Evolutionary conservation across 1,139 yeast genomes (phyloP), one percentile per base, ranked within the genome.

Genomic region (Eremothecium coryli): DNA sequence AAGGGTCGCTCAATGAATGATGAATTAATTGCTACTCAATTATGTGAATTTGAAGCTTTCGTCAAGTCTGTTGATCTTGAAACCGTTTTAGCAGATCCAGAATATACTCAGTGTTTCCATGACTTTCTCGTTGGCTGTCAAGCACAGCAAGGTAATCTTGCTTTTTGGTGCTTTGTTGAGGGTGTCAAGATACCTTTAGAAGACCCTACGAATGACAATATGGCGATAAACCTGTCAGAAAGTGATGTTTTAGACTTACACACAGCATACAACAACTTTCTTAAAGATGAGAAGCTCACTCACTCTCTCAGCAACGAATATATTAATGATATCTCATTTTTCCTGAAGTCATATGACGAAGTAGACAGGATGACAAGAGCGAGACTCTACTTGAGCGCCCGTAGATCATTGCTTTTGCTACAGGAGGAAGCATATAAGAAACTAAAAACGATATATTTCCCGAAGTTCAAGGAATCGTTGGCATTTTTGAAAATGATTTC

Each of bases 161-260:
- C 73, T 31, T 76, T 76, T 40, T 84, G 88, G 82, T 56, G 70
- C 8, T 68, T 73, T 0, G 79, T 82, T 2, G 82, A 84, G 41
- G 65, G 70, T 1, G 65, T 82, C 24, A 73, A 76, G 46, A 82
- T 81, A 33, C 95, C 95, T 0, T 56, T 82, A 17, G 90, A 80
- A 40, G 77, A 70, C 41, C 55, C 61, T 3, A 43, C 37, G n/a
- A 53, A 51, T 24, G 61, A 58, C 10, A 57, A 52, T 16, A 40
- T 50, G 6, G 23, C 46, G 2, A 35, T 49, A 4, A 38, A 41
- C 2, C 33, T 31, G 9, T 38, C 46, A 2, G 38, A 42, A 18
- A 23, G 42, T 49, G 16, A 16, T 38, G 9, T 35, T 38, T 14
- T 42, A 40, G 30, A 35, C 23, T 16, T 32, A n/a, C 14, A 29